Base-by-base conservation (phyloP, 2,329 filamentous ascomycete species). In the Exophiala viscosa region DNA sequence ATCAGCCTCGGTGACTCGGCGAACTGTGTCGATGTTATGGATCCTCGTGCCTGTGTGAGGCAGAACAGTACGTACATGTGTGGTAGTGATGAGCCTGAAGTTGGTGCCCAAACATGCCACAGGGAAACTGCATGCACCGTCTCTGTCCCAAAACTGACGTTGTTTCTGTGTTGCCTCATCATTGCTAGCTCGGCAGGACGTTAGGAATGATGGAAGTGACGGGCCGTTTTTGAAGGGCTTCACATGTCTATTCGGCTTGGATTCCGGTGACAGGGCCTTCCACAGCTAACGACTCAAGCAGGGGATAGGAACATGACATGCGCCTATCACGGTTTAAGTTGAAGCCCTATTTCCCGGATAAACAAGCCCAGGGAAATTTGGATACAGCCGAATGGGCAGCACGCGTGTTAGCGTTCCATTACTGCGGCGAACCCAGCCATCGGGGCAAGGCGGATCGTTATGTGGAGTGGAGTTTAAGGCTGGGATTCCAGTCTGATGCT, bases 241-340 rank as follows among this genome's bases (percentile, higher is more conserved):
- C 39, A 50, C 47, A 50, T 50, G 40, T 50, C 40, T 28, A 44
- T 38, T 41, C 47, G 40, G 47, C 32, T 50, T 15, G 36, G 32
- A 20, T 35, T 44, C 47, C 47, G 35, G 32, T 17, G 33, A 39
- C 40, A 13, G 33, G 47, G 13, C 45, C 47, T 36, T 44, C 31
- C 8, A 23, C 40, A 31, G 18, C 20, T 23, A 23, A n/a, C 9
- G 40, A 42, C n/a, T 23, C 11, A 10, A 23, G 9, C 28, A 9
- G 7, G 28, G 20, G 18, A 13, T 18, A n/a, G n/a, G 20, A 42
- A 42, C n/a, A 23, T 42, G 40, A 23, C 23, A 28, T 28, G 23
- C 23, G 23, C 23, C 23, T 28, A 28, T 28, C 23, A 15, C 34
- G 11, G 34, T 36, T 36, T 13, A 36, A 10, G 34, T 15, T 36